Conservation (phyloP, 768 basidiomycete species). For the Leccinum obscurum region DNA sequence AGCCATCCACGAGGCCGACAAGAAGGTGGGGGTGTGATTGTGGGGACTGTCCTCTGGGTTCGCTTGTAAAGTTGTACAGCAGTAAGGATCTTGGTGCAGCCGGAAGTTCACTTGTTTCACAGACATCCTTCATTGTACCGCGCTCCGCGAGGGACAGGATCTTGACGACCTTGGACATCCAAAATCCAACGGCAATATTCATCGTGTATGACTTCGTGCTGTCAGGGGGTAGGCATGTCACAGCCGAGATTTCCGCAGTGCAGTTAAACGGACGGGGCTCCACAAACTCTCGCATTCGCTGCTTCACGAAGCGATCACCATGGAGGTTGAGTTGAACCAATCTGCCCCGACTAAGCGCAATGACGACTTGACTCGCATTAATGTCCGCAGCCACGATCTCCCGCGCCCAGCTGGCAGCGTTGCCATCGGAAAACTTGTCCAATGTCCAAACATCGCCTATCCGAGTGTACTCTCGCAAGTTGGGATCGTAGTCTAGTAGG, state of each 20-base stretch:
- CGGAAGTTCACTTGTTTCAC: slow-evolving; percentile 36
- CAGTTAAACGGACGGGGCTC: slow-evolving; percentile 19
- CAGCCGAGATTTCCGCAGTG: slow-evolving; percentile 61
- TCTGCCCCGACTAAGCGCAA: slow-evolving; percentile 57
- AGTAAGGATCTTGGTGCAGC: slow-evolving; percentile 47
- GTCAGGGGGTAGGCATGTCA: slow-evolving; percentile 64
- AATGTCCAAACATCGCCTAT: slow-evolving; percentile 43
- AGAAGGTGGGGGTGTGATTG: slow-evolving; percentile 59
- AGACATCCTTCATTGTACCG: slow-evolving; percentile 22
- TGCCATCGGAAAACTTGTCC: slow-evolving; percentile 28
- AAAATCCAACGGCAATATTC: slow-evolving; percentile 68
- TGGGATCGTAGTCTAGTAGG: slow-evolving; percentile 56
- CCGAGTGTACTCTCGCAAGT: slow-evolving; percentile 41
- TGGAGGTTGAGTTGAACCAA: slow-evolving; percentile 52
- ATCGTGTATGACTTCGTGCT: slow-evolving; percentile 44
- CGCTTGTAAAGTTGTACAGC: slow-evolving; percentile 57
- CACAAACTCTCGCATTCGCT: slow-evolving; percentile 25
- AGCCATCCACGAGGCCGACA: slow-evolving; percentile 75
- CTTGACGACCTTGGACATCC: slow-evolving; percentile 66
- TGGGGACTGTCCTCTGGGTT: slow-evolving; percentile 33
- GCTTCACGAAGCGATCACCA: slow-evolving; percentile 37
- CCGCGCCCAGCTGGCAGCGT: slow-evolving; percentile 26
- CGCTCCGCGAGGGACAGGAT: slow-evolving; percentile 44
- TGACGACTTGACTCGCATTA: slow-evolving; percentile 64
- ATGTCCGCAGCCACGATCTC: slow-evolving; percentile 69